Evolutionary conservation across 2,329 filamentous ascomycete genomes (phyloP), one percentile per base, ranked within the genome.

Genomic region (Pseudopyricularia javanii): DNA sequence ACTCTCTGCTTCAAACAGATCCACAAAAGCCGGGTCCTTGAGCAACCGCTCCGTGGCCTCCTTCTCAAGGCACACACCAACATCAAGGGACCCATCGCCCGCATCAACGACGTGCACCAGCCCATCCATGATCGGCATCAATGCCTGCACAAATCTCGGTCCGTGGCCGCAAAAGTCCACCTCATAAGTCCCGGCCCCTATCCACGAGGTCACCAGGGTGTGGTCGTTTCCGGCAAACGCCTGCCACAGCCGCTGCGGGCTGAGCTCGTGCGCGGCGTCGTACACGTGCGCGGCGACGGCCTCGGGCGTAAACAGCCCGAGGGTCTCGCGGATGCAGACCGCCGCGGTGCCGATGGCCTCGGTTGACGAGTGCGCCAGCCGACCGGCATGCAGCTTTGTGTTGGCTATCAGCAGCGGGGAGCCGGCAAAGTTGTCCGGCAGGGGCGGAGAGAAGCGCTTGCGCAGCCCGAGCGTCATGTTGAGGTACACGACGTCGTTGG

Each of bases 191-290:
- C 61, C 61, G 14, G 64, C 53, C 30, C 67, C 58, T 24, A 66
- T 63, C 74, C 73, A 76, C 0, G 67, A 70, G 5, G 73, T 75
- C 3, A 70, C 67, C 3, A 75, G 56, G 1, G 67, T 56, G 59
- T 75, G 72, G 22, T 63, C 59, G 0, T 57, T 54, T 0, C 73
- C 74, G 7, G 74, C 53, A 52, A 75, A 76, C 0, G 58, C 68
- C 54, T 72, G 68, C 74, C 73, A 76, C 15, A 76, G 55, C 6
- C 74, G 63, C 60, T 76, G 73, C 0, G 74, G 73, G 11, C 66
- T 66, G 11, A 65, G 56, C 57, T 76, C 73, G 53, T 68, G 62
- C 3, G 70, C 69, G 9, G 64, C 63, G 49, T 72, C 68, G 53
- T 75, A 68, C 3, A 76, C 58, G 33, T 68, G 60, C 3, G 69